Evolutionary conservation across 371 early-diverging fungal species (phyloP).

Genomic region (Mucor plumbeus): DNA sequence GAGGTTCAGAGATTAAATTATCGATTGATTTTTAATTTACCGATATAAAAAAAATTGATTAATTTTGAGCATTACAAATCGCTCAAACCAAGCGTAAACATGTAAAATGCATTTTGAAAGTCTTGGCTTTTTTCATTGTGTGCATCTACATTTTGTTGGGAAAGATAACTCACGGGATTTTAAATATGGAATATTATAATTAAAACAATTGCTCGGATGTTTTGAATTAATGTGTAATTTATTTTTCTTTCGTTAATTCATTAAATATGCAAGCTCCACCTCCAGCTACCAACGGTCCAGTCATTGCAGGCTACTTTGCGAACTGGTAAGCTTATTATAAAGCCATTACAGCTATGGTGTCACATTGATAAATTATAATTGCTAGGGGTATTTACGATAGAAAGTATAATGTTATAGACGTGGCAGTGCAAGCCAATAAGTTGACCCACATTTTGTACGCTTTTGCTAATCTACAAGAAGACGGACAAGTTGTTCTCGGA

Average conservation of each 20-base stretch:
- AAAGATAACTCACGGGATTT: not conserved
- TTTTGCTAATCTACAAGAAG: conserved; percentile 80
- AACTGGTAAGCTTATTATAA: conserved; percentile 27
- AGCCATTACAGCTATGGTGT: too few species aligned
- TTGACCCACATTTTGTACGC: conserved; percentile 88
- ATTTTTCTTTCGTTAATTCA: not conserved
- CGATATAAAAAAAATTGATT: too few species aligned
- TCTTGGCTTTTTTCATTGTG: too few species aligned
- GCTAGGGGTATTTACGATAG: conserved; percentile 78
- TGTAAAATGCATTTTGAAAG: too few species aligned
- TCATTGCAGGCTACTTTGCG: conserved; percentile 47
- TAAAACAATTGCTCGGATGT: not conserved
- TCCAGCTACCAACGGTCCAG: conserved; percentile 41
- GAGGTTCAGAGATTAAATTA: too few species aligned
- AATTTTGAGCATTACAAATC: too few species aligned
- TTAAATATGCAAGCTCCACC: conserved; percentile 25
- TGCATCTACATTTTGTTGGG: too few species aligned
- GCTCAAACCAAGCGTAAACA: too few species aligned
- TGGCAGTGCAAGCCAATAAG: conserved; percentile 61
- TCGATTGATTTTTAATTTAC: too few species aligned
- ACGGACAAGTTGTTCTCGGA: conserved; percentile 68
- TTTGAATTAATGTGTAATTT: not conserved
- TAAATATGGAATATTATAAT: not conserved
- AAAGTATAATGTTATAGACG: conserved; percentile 66
- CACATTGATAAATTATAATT: not conserved